Conservation (phyloP, 331 rosid species). For the Spiraea crenata region DNA sequence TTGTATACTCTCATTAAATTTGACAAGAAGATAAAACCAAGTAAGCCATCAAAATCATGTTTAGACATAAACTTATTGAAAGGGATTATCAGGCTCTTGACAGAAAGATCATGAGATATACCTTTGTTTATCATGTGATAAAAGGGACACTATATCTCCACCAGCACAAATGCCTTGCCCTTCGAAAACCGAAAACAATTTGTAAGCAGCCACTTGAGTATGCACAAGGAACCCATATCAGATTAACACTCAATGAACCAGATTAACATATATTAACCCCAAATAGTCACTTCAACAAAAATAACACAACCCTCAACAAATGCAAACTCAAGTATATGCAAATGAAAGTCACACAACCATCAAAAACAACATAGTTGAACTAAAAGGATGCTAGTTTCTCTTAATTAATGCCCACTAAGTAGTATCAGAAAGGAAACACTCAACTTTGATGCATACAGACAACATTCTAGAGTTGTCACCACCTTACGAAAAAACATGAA, state of each 20-base stretch:
- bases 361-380: no score
- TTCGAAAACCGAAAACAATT: conserved; percentile 32
- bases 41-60: not conserved
- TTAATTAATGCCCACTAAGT: no score
- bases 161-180: conserved; percentile 96
- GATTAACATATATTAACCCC: no score
- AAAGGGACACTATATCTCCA: conserved; percentile 76
- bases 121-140: conserved; percentile 55
- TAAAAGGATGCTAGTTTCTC: no score
- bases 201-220: conserved; percentile 14
- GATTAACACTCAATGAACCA: no score
- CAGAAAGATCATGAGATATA: conserved; percentile 9
- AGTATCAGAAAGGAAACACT: conserved; percentile 5
- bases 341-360: no score
- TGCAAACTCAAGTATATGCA: no score
- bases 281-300: no score
- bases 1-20: not conserved
- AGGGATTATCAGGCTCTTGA: not conserved
- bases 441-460: conserved; percentile 25
- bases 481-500: conserved; percentile 24
- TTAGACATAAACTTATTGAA: not conserved
- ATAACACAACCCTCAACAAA: no score
- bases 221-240: not conserved
- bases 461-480: conserved; percentile 20
- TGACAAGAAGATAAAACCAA: not conserved